phyloP scores from a whole-genome alignment of 2,329 filamentous ascomycete species.

The Botrytis fabae region DNA sequence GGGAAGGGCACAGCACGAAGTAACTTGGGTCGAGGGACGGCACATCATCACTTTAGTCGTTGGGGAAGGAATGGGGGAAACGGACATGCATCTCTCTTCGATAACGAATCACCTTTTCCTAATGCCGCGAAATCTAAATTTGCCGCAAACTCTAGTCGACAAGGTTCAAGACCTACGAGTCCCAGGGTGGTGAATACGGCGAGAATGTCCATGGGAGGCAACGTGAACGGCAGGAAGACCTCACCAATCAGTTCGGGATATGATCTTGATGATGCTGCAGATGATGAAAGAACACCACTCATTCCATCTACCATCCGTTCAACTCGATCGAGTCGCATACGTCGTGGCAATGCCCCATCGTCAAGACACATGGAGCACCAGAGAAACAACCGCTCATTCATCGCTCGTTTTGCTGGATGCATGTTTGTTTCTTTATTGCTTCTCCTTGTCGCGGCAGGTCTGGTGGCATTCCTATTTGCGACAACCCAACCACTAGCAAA shows the following conservation, averaged over 20 bases:
- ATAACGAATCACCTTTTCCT: conserved; percentile 76
- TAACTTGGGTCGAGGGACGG: conserved; percentile 60
- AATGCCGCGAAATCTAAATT: conserved; percentile 65
- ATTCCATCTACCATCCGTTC: conserved; percentile 61
- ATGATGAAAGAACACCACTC: conserved; percentile 86
- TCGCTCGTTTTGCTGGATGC: conserved; percentile 80
- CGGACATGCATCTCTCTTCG: conserved; percentile 69
- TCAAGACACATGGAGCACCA: conserved; percentile 73
- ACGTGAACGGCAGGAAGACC: conserved; percentile 53
- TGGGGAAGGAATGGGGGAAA: conserved; percentile 71
- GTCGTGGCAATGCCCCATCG: conserved; percentile 56
- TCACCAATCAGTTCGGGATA: conserved; percentile 66
- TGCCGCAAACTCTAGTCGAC: conserved; percentile 56
- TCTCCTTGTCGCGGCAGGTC: conserved; percentile 77
- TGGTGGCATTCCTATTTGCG: conserved; percentile 85
- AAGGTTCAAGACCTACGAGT: conserved; percentile 67
- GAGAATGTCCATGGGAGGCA: conserved; percentile 17
- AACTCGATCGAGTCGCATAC: conserved; percentile 55
- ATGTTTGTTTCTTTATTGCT: conserved; percentile 81
- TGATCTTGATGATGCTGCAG: conserved; percentile 81
- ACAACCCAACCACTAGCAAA: conserved; percentile 84
- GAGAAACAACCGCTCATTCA: conserved; percentile 60
- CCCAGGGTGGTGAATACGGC: conserved; percentile 56
- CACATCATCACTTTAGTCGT: conserved; percentile 75
- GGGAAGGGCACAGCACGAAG: conserved; percentile 63